phyloP scores from a whole-genome alignment of 106 monocot genomes.

The Iris macrosiphon region DNA sequence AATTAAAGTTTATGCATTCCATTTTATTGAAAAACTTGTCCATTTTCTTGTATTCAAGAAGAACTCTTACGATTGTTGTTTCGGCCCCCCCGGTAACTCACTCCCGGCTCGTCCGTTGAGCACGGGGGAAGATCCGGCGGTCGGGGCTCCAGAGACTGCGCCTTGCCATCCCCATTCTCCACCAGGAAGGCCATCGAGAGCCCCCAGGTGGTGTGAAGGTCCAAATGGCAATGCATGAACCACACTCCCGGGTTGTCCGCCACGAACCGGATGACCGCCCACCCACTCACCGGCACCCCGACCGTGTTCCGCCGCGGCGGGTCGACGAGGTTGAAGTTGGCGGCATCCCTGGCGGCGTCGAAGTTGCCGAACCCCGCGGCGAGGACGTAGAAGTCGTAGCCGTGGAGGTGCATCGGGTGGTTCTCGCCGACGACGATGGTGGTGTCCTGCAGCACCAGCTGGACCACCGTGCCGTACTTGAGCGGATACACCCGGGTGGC shows the following conservation, averaged over 20 bases:
- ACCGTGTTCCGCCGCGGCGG: conserved; percentile 56
- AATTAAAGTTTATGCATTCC: too few species aligned
- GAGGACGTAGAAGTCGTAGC: conserved; percentile 56
- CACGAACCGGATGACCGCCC: conserved; percentile 56
- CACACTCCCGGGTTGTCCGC: conserved; percentile 67
- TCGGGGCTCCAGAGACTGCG: conserved; percentile 43
- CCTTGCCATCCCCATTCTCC: conserved; percentile 51
- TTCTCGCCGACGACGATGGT: conserved; percentile 46
- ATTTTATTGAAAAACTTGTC: too few species aligned
- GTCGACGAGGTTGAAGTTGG: conserved; percentile 58
- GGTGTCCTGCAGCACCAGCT: conserved; percentile 64
- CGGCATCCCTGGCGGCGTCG: conserved; percentile 21
- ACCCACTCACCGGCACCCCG: conserved; percentile 63
- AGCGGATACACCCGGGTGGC: conserved; percentile 38
- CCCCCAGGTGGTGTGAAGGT: conserved; percentile 58
- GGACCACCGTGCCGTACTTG: conserved; percentile 38
- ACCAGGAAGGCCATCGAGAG: conserved; percentile 62
- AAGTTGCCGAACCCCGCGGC: conserved; percentile 57
- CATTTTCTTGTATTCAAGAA: too few species aligned
- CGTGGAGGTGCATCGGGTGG: conserved; percentile 74
- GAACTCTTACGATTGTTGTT: too few species aligned
- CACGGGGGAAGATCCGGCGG: conserved; percentile 66
- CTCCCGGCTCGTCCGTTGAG: too few species aligned
- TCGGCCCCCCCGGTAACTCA: too few species aligned
- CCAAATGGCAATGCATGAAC: conserved; percentile 78